Evolutionary conservation across 1,139 yeast genomes (phyloP).

Genomic region (Neolecta irregularis): DNA sequence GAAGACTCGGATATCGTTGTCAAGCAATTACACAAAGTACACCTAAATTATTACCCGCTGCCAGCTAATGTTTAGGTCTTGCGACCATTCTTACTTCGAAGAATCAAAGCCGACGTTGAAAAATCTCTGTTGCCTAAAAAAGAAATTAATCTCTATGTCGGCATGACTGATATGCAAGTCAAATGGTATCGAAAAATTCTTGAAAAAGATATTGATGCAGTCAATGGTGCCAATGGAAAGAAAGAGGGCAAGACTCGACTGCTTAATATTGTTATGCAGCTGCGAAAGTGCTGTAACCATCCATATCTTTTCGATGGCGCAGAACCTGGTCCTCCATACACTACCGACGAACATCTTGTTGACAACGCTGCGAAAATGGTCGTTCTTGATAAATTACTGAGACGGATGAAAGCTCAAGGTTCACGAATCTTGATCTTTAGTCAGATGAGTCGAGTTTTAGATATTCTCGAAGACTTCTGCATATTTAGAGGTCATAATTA

Average conservation of each 20-base stretch:
- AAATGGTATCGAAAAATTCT: conserved; percentile 78
- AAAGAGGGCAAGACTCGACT: conserved; percentile 82
- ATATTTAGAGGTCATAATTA: conserved; percentile 67
- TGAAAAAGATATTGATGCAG: conserved; percentile 92
- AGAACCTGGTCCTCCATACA: conserved; percentile 96
- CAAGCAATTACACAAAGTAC: conserved; percentile 76
- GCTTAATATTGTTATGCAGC: conserved; percentile 87
- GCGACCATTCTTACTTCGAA: conserved; percentile 72
- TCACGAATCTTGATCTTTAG: conserved; percentile 84
- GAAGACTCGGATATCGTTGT: conserved; percentile 50
- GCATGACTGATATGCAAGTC: conserved; percentile 89
- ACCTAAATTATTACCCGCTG: conserved; percentile 22
- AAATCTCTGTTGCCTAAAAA: conserved; percentile 73
- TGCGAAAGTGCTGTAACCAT: conserved; percentile 91
- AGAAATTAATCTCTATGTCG: conserved; percentile 77
- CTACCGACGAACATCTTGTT: conserved; percentile 88
- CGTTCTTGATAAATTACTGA: conserved; percentile 67
- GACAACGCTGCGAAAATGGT: conserved; percentile 82
- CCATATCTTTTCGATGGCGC: conserved; percentile 97
- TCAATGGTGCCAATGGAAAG: conserved; percentile 78
- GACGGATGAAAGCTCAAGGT: conserved; percentile 58
- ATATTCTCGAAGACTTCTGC: conserved; percentile 87
- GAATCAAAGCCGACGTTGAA: conserved; percentile 88
- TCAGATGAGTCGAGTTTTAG: conserved; percentile 86
- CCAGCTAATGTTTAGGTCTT: conserved; percentile 32